Conservation (phyloP, 2,329 filamentous ascomycete genomes). For the Pyricularia grisea region DNA sequence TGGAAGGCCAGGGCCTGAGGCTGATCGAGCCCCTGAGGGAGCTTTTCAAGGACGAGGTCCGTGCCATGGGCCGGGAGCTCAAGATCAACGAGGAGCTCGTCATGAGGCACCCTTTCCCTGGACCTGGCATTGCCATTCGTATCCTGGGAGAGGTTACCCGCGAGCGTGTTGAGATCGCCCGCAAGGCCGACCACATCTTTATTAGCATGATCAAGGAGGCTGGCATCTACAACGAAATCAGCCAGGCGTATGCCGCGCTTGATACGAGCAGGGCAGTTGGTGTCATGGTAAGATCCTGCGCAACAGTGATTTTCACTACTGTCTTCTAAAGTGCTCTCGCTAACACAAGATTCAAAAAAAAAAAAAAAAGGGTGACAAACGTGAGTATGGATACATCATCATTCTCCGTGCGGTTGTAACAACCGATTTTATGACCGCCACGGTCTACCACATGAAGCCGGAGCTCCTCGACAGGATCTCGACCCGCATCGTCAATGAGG, state of each 20-base stretch:
- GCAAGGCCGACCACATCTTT: constrained; percentile 71
- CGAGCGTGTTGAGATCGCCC: constrained; percentile 68
- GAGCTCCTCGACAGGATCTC: constrained; percentile 57
- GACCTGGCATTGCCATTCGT: constrained; percentile 57
- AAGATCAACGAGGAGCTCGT: constrained; percentile 67
- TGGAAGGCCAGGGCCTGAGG: constrained; percentile 38
- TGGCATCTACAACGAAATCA: constrained; percentile 58
- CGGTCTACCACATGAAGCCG: constrained; percentile 57
- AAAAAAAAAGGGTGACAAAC: constrained; percentile 15
- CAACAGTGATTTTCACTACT: not conserved
- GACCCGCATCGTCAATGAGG: constrained; percentile 65
- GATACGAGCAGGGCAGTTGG: constrained; percentile 32
- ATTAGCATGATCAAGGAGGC: constrained; percentile 65
- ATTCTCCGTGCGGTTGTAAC: constrained; percentile 35
- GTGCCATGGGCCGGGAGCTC: constrained; percentile 57
- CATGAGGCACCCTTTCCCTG: constrained; percentile 44
- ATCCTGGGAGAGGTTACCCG: constrained; percentile 78
- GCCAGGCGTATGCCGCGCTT: constrained; percentile 37
- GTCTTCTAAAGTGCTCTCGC: not conserved
- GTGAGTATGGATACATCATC: constrained; percentile 22
- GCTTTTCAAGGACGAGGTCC: constrained; percentile 70
- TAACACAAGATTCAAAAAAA: not conserved
- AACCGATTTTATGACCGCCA: constrained; percentile 65
- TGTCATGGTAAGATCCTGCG: constrained; percentile 23
- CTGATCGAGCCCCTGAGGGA: constrained; percentile 72